Base-by-base conservation (phyloP, 306 rosid genomes). In the Clitoria ternatea region DNA sequence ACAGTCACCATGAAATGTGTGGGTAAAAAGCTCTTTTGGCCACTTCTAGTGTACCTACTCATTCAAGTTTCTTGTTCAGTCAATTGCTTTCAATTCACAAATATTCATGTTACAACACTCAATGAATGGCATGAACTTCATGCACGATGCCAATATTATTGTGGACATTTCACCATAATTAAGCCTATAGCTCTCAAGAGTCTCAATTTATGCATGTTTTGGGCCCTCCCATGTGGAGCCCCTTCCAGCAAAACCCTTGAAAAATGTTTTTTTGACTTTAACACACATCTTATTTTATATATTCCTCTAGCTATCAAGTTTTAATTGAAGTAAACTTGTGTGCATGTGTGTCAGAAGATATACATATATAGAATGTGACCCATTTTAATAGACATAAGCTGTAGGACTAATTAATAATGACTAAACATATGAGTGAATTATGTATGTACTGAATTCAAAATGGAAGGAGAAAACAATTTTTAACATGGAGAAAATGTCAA, bases 1-100 rank as follows among this genome's bases (percentile, higher is more conserved):
- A 27, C 22, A 30, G 61, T 63, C 23, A 43, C 59, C 49, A 65
- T 65, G 69, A 50, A 50, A 62, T 53, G 27, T 61, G 72, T 61
- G 77, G 50, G 61, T 69, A 67, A 44, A 74, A 74, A 22, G 49
- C 47, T 61, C n/a, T 43, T 67, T 36, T 61, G 77, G 77, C 55
- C 65, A 67, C 19, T 61, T 52, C 73, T 60, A 30, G 55, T 35
- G 74, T 68, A 65, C 65, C 78, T 56, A 57, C 52, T 44, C 30
- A 66, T 17, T 33, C 37, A 67, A 35, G 30, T 71, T 70, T 63
- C 44, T 39, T 49, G 67, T 76, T 26, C 14, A 15, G 11, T 61
- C 26, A 61, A 23, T 68, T 62, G 64, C 39, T 74, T 69, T 74
- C 73, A 37, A 37, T 63, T 36, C 73, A 68, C 37, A 62, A 48